Evolutionary conservation across 345 rosid species (phyloP), one percentile per base, ranked within the genome.

Genomic region (Aquilaria sinensis): DNA sequence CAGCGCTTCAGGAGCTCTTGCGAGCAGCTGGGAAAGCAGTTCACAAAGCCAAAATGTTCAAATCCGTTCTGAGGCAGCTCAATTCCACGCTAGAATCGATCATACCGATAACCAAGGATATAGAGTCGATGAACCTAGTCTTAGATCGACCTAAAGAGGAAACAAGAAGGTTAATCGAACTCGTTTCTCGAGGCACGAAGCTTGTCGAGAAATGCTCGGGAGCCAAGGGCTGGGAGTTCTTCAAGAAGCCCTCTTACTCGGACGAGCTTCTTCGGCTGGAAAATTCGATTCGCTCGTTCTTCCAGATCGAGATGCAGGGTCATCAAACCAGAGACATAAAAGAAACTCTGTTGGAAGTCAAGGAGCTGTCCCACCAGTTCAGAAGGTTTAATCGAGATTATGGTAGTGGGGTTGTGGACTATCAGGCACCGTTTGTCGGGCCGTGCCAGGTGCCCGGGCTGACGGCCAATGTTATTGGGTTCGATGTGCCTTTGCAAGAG

Each of bases 401-500:
- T 9, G 29, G 10, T 31, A 52, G 10, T 51, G 51, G 58, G 58
- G 12, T 12, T 7, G 65, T 61, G 45, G 32, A 8, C 43, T 23
- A 23, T 23, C 30, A 5, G 30, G 45, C 54, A 6, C 47, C 47
- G 13, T 51, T 52, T 16, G 63, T 1, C 48, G 63, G 69, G 34
- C 56, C 60, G 12, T 74, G 77, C 43, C 54, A 72, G 0, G 76
- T 60, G 32, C 85, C 81, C 8, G 70, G 73, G 41, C 74, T 59
- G 23, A 63, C 61, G 12, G 69, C 11, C 15, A 33, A n/a, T 30
- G 50, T 56, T 5, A 68, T 79, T 55, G 91, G 91, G 50, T 65
- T 79, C 37, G 81, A 76, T 43, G 58, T 31, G 50, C 81, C 79
- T 10, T 54, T 78, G 70, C 9, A 1, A 67, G 81, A 79, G 66